Conservation (phyloP, 1,139 yeast genomes). For the Saccharomyces hybrid region DNA sequence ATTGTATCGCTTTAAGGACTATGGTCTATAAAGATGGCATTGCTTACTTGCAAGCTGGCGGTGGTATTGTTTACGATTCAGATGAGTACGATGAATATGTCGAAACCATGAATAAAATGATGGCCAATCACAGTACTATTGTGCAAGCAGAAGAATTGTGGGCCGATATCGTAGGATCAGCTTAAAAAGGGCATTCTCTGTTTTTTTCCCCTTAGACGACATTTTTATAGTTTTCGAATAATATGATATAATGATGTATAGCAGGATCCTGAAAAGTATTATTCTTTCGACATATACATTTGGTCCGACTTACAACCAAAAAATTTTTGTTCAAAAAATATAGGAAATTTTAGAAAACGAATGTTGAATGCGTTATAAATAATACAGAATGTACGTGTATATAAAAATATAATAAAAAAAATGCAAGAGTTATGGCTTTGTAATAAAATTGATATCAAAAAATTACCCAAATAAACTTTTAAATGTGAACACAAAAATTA, state of each 20-base stretch:
- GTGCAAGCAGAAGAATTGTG: constrained; percentile 83
- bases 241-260: background rate
- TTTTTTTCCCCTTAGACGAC: background rate
- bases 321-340: background rate
- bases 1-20: constrained; percentile 93
- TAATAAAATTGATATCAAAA: background rate
- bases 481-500: constrained; percentile 1
- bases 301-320: no score
- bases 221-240: background rate
- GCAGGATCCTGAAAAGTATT: background rate
- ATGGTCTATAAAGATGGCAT: constrained; percentile 89
- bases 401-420: constrained; percentile 10
- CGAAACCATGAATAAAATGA: constrained; percentile 96
- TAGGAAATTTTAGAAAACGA: constrained; percentile 16
- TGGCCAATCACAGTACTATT: constrained; percentile 82
- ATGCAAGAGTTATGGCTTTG: constrained; percentile 1
- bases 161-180: constrained; percentile 35
- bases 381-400: constrained; percentile 10
- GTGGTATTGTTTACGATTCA: constrained; percentile 92
- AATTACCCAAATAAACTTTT: constrained; percentile 3
- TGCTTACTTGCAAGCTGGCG: constrained; percentile 96
- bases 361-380: constrained; percentile 33
- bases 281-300: no score
- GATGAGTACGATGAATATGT: constrained; percentile 92
- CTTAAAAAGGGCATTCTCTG: constrained; percentile 2